These are phyloP conservation scores for Vitis amurensis DNA, from an alignment of 164 flowering plant genomes.

Conservation along the genomic window DNA sequence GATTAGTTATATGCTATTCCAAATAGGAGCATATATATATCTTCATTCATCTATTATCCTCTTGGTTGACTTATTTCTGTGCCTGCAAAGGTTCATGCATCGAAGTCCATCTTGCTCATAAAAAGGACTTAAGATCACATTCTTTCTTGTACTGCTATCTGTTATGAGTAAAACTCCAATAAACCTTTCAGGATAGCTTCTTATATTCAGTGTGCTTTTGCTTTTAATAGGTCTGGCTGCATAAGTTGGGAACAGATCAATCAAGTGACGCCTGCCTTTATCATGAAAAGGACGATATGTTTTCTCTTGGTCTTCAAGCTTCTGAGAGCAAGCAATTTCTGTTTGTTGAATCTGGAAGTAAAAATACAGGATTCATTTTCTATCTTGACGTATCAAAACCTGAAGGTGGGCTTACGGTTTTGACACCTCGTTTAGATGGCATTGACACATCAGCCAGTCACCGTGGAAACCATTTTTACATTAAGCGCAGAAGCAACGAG, in stretches of 20 bases:
- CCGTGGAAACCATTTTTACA: constrained; percentile 77
- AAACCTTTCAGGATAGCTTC: background rate
- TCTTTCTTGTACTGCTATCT: background rate
- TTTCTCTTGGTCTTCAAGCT: constrained; percentile 66
- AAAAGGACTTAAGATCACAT: background rate
- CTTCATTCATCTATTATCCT: background rate
- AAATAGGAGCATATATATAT: background rate
- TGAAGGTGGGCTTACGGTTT: constrained; percentile 60
- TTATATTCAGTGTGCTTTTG: background rate
- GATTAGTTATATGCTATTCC: background rate
- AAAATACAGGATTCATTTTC: constrained; percentile 71
- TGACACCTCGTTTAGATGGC: constrained; percentile 79
- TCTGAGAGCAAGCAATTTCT: constrained; percentile 86
- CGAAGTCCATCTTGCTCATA: background rate
- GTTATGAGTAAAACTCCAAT: background rate
- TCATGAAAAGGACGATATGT: constrained; percentile 74
- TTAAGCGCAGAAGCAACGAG: constrained; percentile 55
- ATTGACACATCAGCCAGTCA: constrained; percentile 80
- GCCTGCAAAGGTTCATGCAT: background rate
- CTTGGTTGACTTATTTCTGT: background rate
- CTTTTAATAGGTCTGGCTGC: constrained; percentile 59
- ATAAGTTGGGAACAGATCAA: constrained; percentile 61
- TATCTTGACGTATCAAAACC: constrained; percentile 65
- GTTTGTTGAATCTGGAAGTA: constrained; percentile 82
- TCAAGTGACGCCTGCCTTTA: constrained; percentile 57